phyloP scores from a whole-genome alignment of 352 stramenopile species.

The Pythium brassicae region DNA sequence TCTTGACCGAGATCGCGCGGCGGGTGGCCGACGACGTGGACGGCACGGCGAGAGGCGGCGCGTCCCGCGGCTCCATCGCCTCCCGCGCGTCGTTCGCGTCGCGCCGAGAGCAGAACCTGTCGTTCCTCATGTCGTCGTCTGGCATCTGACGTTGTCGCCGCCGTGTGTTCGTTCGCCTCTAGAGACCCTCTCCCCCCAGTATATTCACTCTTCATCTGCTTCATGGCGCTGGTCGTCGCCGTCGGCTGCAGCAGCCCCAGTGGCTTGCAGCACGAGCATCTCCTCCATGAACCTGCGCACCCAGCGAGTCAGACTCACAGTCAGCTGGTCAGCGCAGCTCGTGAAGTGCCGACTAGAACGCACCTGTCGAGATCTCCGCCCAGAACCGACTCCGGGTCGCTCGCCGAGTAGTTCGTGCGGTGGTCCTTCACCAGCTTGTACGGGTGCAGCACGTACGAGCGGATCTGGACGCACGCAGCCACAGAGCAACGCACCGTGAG shows the following conservation, averaged over 20 bases:
- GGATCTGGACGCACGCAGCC: conserved; percentile 74
- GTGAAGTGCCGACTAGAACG: background rate
- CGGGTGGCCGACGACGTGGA: conserved; percentile 45
- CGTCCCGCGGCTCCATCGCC: conserved; percentile 12
- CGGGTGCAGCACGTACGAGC: conserved; percentile 96
- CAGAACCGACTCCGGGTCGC: conserved; percentile 85
- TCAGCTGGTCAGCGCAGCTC: no score
- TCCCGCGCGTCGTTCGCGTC: conserved; percentile 10
- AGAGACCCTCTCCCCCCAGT: background rate
- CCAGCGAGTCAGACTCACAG: background rate
- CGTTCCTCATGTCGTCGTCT: conserved; percentile 17
- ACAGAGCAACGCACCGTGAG: background rate
- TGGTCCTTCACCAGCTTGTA: conserved; percentile 99
- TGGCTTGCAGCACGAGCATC: conserved; percentile 48
- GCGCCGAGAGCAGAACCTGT: conserved; percentile 11
- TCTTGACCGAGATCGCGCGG: conserved; percentile 67
- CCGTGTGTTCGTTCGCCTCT: background rate
- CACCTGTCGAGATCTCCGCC: conserved; percentile 84
- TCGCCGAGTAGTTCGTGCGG: conserved; percentile 88
- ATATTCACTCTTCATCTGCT: background rate
- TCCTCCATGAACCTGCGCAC: conserved; percentile 60
- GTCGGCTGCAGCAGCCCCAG: background rate
- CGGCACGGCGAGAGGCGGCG: background rate
- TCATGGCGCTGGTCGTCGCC: background rate
- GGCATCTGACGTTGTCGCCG: background rate